Base-by-base conservation (phyloP, 352 stramenopile species). In the Globisporangium nagaii region DNA sequence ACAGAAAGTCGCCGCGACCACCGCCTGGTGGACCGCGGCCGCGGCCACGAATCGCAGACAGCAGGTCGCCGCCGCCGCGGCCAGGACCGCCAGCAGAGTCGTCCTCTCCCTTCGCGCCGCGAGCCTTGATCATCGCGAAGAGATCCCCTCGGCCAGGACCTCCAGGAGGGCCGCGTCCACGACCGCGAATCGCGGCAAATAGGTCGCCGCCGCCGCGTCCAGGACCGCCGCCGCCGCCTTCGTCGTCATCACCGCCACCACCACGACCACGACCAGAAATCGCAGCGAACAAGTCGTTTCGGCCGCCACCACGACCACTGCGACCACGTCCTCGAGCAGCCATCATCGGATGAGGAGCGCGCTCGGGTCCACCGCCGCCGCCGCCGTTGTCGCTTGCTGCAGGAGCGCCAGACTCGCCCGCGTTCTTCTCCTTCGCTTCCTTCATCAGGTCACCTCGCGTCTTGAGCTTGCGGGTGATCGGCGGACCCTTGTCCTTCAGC, bases 391-490 rank as follows among this genome's bases (percentile, higher is more conserved):
- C 60, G 57, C 62, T 58, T 49, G 57, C 53, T 36, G 60, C 30
- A 19, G 56, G 53, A 35, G 45, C 52, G 27, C 66, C 74, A 35
- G 70, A 57, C 44, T 82, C 80, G 42, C 66, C 66, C n/a, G 71
- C 78, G 50, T 91, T 88, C 63, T 91, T 89, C 39, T 94, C 84
- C 70, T 94, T 94, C 3, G 82, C 79, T 48, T 94, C 82, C 63
- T 94, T 94, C 59, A 91, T 63, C 43, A 94, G 84, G 17, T 93
- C 80, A 1, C 58, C 67, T 40, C 84, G 71, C 10, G 69, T 79
- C 66, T 93, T 93, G 25, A 88, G 43, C 43, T 78, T 75, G 49
- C 84, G 84, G 5, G 53, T 73, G 11, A 70, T 51, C 5, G 75
- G 48, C 5, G 76, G 76, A 15, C 72, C 69, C 72, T 93, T 89